phyloP scores from a whole-genome alignment of 179 eudicot species.

The Beta macrorhiza region DNA sequence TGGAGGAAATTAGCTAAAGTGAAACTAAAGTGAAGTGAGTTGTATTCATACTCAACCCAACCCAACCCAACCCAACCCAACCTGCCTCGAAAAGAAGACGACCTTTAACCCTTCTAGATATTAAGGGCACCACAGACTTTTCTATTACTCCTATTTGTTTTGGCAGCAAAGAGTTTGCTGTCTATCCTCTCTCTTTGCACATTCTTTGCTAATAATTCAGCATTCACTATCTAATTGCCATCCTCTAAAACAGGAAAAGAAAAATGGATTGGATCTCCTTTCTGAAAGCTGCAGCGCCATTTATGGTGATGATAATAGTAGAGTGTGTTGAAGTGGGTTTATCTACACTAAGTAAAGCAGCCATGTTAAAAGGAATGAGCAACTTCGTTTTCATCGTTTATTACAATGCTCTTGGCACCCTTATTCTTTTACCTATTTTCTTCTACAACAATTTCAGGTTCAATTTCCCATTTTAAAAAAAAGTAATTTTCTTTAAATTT shows the following conservation, averaged over 20 bases:
- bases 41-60: no score
- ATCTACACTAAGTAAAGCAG: conserved; percentile 72
- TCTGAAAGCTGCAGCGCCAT: conserved; percentile 48
- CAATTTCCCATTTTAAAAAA: background rate
- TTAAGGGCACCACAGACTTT: no score
- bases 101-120: no score
- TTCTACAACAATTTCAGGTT: conserved; percentile 45
- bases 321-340: conserved; percentile 65
- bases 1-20: no score
- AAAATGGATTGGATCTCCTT: conserved; percentile 37
- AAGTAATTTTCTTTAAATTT: background rate
- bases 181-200: no score
- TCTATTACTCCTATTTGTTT: no score
- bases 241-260: background rate
- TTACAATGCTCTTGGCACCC: conserved; percentile 71
- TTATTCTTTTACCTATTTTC: conserved; percentile 60
- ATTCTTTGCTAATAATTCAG: background rate
- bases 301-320: conserved; percentile 57
- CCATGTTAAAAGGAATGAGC: conserved; percentile 63
- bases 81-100: no score
- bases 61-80: no score
- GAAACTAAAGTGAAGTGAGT: no score
- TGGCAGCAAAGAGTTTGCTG: no score
- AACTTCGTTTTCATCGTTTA: conserved; percentile 67
- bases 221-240: background rate